A percentile compares a stretch with the other conserved stretches of the same genome.
These are phyloP conservation scores for Coemansia sp. DNA, from an alignment of 192 early-diverging fungal species.

Conservation along the genomic window DNA sequence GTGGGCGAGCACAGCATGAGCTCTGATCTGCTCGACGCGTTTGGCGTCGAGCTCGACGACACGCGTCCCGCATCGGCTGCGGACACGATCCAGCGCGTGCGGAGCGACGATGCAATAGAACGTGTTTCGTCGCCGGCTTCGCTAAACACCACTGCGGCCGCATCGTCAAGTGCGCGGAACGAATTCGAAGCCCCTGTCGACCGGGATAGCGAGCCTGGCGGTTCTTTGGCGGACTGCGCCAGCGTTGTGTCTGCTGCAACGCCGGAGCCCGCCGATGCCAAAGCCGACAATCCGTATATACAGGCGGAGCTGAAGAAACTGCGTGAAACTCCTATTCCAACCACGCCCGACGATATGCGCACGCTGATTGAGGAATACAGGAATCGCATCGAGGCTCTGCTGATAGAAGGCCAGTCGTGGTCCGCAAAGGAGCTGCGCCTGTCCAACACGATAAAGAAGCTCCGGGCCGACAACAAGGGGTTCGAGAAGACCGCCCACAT, in stretches of 20 bases:
- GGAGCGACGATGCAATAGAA: neutral
- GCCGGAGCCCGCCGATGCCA: neutral
- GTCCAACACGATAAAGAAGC: constrained; percentile 68
- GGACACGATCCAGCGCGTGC: neutral
- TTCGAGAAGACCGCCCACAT: constrained; percentile 55
- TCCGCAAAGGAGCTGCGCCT: constrained; percentile 75
- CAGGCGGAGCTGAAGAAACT: constrained; percentile 40
- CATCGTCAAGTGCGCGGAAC: too few species aligned
- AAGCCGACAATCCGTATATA: constrained; percentile 29
- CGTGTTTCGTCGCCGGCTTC: neutral
- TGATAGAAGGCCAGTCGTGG: constrained; percentile 66
- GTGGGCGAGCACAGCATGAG: constrained; percentile 17
- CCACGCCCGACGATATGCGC: constrained; percentile 28
- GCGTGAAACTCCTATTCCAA: constrained; percentile 23
- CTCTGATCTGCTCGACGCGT: constrained; percentile 48
- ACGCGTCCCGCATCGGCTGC: neutral
- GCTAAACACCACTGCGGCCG: neutral
- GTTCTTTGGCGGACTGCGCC: neutral
- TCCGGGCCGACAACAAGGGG: constrained; percentile 64
- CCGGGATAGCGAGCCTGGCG: neutral
- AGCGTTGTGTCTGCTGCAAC: neutral
- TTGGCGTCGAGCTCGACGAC: constrained; percentile 53
- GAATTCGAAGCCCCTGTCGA: neutral
- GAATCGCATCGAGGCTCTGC: constrained; percentile 32
- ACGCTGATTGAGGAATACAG: constrained; percentile 42